These are phyloP conservation scores for Pterocarpus macrocarpus DNA, from an alignment of 306 rosid genomes.

Conservation along the genomic window DNA sequence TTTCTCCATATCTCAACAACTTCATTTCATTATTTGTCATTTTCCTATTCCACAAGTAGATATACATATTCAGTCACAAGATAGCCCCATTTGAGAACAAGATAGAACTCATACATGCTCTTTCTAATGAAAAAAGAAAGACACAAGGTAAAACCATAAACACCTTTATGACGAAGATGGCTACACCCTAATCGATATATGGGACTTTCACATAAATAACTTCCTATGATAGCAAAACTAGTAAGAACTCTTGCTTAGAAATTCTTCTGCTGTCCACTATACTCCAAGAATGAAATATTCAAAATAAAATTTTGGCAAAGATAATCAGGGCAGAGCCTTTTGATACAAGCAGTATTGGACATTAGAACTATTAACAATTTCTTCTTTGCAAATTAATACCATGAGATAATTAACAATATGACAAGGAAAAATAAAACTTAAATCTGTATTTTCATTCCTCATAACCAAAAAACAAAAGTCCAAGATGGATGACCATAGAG, in stretches of 20 bases:
- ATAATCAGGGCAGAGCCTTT: not conserved
- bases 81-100: not conserved
- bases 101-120: not conserved
- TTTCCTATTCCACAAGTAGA: not conserved
- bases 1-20: slow-evolving; percentile 28
- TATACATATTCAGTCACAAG: slow-evolving; percentile 8
- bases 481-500: no score
- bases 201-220: no score
- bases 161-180: no score
- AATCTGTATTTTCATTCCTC: no score
- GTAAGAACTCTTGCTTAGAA: not conserved
- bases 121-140: not conserved
- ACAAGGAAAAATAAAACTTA: no score
- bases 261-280: not conserved
- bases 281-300: not conserved
- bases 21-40: slow-evolving; percentile 7
- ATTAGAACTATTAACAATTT: not conserved
- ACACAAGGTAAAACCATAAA: not conserved
- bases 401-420: no score
- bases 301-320: slow-evolving; percentile 7
- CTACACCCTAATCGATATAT: no score
- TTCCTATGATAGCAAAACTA: no score
- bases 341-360: slow-evolving; percentile 2
- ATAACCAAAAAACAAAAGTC: no score
- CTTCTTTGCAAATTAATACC: no score